Base-by-base conservation (phyloP, 352 stramenopile species). In the Pythium scleroteichum region DNA sequence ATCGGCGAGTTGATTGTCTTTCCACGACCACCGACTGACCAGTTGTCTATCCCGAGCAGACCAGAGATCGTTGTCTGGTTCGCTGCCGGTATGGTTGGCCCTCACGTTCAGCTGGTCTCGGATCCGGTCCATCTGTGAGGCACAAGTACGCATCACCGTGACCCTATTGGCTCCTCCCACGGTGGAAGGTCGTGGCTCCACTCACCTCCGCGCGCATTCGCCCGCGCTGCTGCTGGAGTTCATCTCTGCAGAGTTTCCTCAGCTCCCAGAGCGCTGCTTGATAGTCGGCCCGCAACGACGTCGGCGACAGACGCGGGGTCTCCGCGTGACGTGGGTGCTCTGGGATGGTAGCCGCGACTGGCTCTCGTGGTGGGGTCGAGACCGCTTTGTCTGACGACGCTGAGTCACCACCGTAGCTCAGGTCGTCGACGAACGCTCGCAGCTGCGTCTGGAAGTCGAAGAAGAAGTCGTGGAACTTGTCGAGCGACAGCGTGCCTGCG, bases 381-480 rank as follows among this genome's bases (percentile, higher is more conserved):
- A n/a, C 26, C 40, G 29, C 14, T 13, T 27, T 23, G 12, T 53
- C 41, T 12, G 41, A 3, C 29, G 40, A 19, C 5, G 16, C 38
- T 14, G 33, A 39, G 32, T 19, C 35, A 58, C 38, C 16, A 16
- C 26, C 27, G 55, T 83, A 85, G 53, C 71, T 73, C 41, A 78
- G 64, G 27, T 94, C 82, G 45, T 90, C 75, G 0, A 88, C 79
- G 49, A 94, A 91, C 13, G 67, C 72, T 1, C 61, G 68, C 4
- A 94, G 56, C 49, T 91, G 82, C 20, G 72, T 58, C 35, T 82
- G 77, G 48, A 94, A 94, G 50, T 94, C 82, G 3, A 57, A 50
- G 51, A 90, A 92, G 59, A 94, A 94, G 32, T 62, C 51, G 22
- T 83, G 76, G 23, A 94, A 94, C 35, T 71, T 73, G 46, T 87